Percentiles rank a stretch among this genome's conserved stretches.
These are phyloP conservation scores for Diutina scorzettiae DNA, from an alignment of 1,139 yeast genomes.

Conservation along the genomic window DNA sequence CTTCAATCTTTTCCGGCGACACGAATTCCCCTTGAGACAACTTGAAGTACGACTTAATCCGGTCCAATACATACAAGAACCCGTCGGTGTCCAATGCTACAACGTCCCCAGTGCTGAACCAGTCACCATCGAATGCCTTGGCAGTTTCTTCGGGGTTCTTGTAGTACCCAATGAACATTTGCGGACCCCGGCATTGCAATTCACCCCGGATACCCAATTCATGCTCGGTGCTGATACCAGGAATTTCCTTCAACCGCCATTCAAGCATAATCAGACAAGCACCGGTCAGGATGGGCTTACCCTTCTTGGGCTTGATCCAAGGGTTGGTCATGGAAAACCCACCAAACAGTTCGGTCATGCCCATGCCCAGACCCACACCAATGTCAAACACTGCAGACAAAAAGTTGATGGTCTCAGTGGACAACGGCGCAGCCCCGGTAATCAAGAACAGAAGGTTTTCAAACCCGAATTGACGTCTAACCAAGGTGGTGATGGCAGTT, in stretches of 20 bases:
- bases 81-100: constrained; percentile 33
- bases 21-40: constrained; percentile 75
- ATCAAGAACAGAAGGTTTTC: constrained; percentile 13
- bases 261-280: background rate
- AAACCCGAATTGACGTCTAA: constrained; percentile 12
- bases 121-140: constrained; percentile 40
- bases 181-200: constrained; percentile 27
- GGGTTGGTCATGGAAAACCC: constrained; percentile 4
- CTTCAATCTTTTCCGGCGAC: constrained; percentile 70
- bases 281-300: constrained; percentile 1
- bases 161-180: constrained; percentile 25
- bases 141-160: constrained; percentile 28
- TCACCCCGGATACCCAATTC: constrained; percentile 19
- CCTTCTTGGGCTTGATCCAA: background rate
- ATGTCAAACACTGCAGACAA: constrained; percentile 13
- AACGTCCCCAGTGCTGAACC: constrained; percentile 73
- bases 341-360: constrained; percentile 5
- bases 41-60: constrained; percentile 74
- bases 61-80: constrained; percentile 54
- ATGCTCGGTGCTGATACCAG: background rate
- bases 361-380: constrained; percentile 9
- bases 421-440: constrained; percentile 14
- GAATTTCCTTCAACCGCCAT: constrained; percentile 1
- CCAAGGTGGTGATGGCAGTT: constrained; percentile 9
- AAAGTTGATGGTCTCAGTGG: constrained; percentile 11